These are phyloP conservation scores for Ogataea methanolica DNA, from an alignment of 805 yeast species.

Conservation along the genomic window DNA sequence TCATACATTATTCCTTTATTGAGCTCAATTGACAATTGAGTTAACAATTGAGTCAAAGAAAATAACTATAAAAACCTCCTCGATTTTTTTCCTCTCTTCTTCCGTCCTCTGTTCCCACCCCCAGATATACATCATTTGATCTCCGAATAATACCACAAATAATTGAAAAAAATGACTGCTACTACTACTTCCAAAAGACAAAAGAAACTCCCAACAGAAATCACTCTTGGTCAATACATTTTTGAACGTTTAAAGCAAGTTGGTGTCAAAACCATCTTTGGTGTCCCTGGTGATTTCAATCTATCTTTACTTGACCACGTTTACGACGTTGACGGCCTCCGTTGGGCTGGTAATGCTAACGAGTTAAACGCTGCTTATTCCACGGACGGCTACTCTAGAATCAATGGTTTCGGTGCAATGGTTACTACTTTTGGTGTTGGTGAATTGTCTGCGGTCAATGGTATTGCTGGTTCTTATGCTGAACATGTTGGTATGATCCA, in stretches of 20 bases:
- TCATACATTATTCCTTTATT: background rate
- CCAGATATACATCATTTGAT: background rate
- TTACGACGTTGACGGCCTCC: conserved; percentile 67
- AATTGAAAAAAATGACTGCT: background rate
- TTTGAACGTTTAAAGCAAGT: conserved; percentile 77
- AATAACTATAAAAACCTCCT: background rate
- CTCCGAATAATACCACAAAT: background rate
- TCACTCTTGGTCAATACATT: conserved; percentile 70
- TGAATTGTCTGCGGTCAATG: conserved; percentile 78
- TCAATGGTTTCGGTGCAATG: conserved; percentile 69
- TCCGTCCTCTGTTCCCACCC: background rate
- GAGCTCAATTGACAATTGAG: background rate
- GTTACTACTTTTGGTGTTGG: conserved; percentile 91
- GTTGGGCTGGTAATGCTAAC: conserved; percentile 91
- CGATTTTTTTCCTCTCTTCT: background rate
- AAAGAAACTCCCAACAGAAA: conserved; percentile 23
- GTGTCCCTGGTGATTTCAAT: conserved; percentile 83
- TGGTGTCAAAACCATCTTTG: conserved; percentile 66
- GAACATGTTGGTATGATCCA: conserved; percentile 85
- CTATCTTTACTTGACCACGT: conserved; percentile 65
- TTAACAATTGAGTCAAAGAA: too few relatives aligned
- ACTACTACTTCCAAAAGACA: conserved; percentile 6
- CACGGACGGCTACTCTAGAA: conserved; percentile 83
- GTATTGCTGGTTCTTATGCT: conserved; percentile 84
- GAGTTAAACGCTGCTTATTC: conserved; percentile 87